phyloP scores from a whole-genome alignment of 176 grass and related monocot genomes.

The Phragmites australis region DNA sequence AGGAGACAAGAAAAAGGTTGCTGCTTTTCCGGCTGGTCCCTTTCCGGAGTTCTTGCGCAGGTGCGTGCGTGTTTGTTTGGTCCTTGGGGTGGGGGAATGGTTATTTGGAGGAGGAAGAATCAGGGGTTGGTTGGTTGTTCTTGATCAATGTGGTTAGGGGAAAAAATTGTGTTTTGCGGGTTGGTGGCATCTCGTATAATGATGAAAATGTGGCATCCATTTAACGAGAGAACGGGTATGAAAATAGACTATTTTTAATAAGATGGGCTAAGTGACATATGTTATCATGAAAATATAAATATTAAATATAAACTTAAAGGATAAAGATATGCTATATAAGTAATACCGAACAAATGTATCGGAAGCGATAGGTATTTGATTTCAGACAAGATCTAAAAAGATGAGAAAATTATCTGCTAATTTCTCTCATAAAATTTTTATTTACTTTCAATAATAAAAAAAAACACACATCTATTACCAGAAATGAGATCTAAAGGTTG shows the following conservation, averaged over 20 bases:
- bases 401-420: no score
- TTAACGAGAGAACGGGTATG: neutral
- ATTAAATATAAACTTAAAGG: no score
- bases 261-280: no score
- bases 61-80: neutral
- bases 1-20: neutral
- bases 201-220: neutral
- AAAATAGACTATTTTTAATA: neutral
- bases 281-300: no score
- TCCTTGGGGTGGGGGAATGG: neutral
- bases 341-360: no score
- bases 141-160: neutral
- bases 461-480: no score
- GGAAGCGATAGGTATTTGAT: no score
- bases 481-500: no score
- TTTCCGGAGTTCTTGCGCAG: conserved; percentile 21
- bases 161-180: neutral
- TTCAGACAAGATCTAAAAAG: no score
- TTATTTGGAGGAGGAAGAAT: conserved; percentile 8
- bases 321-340: no score
- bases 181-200: neutral
- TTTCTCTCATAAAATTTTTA: no score
- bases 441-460: no score
- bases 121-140: neutral
- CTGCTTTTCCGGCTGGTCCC: neutral